Base-by-base conservation (phyloP, 2,329 filamentous ascomycete genomes). In the Scedosporium boydii region DNA sequence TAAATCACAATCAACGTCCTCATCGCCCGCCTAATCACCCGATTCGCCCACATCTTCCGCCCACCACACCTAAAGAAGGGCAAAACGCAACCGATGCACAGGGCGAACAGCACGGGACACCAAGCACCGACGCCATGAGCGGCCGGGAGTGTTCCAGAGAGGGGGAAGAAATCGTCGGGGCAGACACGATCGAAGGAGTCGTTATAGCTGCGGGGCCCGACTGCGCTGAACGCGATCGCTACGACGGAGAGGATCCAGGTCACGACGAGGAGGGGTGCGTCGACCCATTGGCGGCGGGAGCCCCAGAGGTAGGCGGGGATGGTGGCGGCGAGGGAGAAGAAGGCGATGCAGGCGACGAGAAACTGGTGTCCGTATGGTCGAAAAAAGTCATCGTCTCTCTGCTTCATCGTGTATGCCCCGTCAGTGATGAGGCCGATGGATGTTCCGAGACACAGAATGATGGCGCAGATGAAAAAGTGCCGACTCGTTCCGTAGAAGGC, bases 311-410 rank as follows among this genome's bases (percentile, higher is more conserved):
- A 60, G 3, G 59, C 44, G 14, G 59, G 59, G 21, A 60, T 26
- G 44, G 59, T 34, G 59, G 59, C 59, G 59, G 59, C 59, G 44
- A 60, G 44, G 46, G 59, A 29, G 46, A 53, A 60, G 59, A 34
- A 55, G 18, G 51, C 12, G 51, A 55, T 55, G 51, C 18, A 18
- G 21, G 23, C 51, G 7, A 23, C 21, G 51, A 55, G 51, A 5
- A 55, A 23, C 5, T 55, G 51, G 51, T 55, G 51, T 7, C 51
- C 51, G 51, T 55, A 55, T 10, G 51, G 51, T 7, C 51, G 51
- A 12, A 26, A 18, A 23, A 9, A 27, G 51, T 14, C 51, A 6
- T 55, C 18, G 51, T 23, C 51, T 2, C 5, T 4, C 18, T 3
- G 4, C 21, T 4, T 16, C 3, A 55, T 16, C 3, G 10, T 27